Conservation (phyloP, 306 rosid genomes). For the Rosa multiflora region DNA sequence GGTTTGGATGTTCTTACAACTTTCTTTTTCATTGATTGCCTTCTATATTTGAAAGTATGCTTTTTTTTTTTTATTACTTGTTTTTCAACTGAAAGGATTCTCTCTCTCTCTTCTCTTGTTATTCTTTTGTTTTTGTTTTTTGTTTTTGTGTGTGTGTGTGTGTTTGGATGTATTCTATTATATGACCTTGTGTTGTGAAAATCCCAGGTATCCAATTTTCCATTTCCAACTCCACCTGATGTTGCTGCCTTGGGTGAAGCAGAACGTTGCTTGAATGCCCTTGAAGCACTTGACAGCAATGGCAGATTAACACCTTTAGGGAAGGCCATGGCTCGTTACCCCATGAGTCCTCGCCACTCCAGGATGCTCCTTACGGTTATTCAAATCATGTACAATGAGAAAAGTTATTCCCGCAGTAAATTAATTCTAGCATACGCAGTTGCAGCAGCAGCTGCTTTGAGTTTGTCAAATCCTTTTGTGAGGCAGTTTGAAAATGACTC, state of each 20-base stretch:
- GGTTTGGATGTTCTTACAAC: conserved; percentile 16
- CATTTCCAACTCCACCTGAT: conserved; percentile 89
- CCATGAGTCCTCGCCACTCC: conserved; percentile 97
- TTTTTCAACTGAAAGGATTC: not conserved
- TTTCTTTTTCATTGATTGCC: not conserved
- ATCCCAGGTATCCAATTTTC: conserved; percentile 71
- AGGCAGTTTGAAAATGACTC: conserved; percentile 60
- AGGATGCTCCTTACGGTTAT: conserved; percentile 84
- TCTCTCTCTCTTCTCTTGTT: not conserved
- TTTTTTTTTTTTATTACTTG: not conserved
- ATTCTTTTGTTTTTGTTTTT: not conserved
- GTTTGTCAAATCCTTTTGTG: conserved; percentile 73
- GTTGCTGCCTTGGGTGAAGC: conserved; percentile 63
- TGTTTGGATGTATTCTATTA: not conserved
- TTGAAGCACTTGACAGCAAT: conserved; percentile 76
- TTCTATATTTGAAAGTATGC: too few species aligned
- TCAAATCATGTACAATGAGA: conserved; percentile 48
- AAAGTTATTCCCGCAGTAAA: conserved; percentile 45
- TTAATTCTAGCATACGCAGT: conserved; percentile 70
- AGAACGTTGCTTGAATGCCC: conserved; percentile 77
- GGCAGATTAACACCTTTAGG: conserved; percentile 69
- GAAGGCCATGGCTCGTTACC: conserved; percentile 81
- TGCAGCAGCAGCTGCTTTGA: conserved; percentile 89
- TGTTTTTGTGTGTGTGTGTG: not conserved
- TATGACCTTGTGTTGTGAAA: conserved; percentile 3